These are phyloP conservation scores for Lodderomyces theae DNA, from an alignment of 1,139 yeast genomes.

Conservation along the genomic window DNA sequence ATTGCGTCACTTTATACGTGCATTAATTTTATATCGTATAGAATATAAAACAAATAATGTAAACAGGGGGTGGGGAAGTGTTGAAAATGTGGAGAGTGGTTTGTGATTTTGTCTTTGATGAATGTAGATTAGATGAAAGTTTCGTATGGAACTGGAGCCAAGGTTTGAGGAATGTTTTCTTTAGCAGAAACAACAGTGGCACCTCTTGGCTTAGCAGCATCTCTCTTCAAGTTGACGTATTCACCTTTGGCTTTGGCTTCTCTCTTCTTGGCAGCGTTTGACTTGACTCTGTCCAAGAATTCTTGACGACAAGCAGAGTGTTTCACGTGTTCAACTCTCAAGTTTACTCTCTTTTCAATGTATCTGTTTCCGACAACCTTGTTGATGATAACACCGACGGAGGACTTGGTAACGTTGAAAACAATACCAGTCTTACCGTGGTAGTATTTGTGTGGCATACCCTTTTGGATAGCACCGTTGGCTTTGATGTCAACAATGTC, in stretches of 20 bases:
- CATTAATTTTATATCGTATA: slow-evolving; percentile 15
- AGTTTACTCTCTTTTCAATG: slow-evolving; percentile 97
- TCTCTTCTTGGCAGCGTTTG: slow-evolving; percentile 88
- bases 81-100: too few relatives aligned
- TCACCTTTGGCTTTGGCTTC: slow-evolving; percentile 97
- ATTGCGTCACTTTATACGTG: slow-evolving; percentile 10
- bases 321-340: slow-evolving; percentile 98
- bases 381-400: slow-evolving; percentile 98
- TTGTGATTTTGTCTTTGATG: slow-evolving; percentile 3
- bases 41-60: slow-evolving; percentile 13
- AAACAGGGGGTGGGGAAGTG: slow-evolving; percentile 3
- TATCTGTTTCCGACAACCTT: slow-evolving; percentile 99
- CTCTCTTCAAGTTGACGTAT: slow-evolving; percentile 92
- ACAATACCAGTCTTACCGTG: slow-evolving; percentile 99
- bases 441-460: slow-evolving; percentile 99
- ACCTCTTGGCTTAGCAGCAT: slow-evolving; percentile 96
- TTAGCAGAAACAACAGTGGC: slow-evolving; percentile 77
- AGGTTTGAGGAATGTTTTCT: slow-evolving; percentile 89
- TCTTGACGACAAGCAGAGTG: slow-evolving; percentile 99
- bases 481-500: slow-evolving; percentile 99
- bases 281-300: slow-evolving; percentile 96
- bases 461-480: slow-evolving; percentile 98
- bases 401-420: slow-evolving; percentile 96
- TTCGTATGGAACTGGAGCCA: slow-evolving; percentile 99
- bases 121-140: slow-evolving; percentile 74